Conservation (phyloP, 129 eudicot species). For the Tanacetum coccineum region DNA sequence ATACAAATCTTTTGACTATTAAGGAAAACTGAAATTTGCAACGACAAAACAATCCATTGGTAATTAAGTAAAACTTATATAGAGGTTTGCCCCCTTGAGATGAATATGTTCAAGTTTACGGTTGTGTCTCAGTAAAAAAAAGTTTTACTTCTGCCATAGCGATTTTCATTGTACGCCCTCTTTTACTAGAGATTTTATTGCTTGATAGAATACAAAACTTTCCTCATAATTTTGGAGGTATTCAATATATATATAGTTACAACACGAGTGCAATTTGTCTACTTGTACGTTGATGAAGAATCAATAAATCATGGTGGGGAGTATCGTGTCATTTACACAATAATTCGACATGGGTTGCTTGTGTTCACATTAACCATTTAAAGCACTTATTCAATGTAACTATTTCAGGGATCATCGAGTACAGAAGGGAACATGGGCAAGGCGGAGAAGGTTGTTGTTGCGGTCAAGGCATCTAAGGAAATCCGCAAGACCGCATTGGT, state of each 20-base stretch:
- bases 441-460: slow-evolving; percentile 76
- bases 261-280: slow-evolving; percentile 16
- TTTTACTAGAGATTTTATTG: neutral
- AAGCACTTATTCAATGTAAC: slow-evolving; percentile 5
- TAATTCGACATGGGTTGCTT: slow-evolving; percentile 14
- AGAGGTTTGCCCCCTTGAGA: too few relatives aligned
- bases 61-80: too few relatives aligned
- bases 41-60: too few relatives aligned
- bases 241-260: slow-evolving; percentile 18
- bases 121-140: too few relatives aligned
- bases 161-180: neutral
- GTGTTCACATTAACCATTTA: slow-evolving; percentile 3
- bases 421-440: slow-evolving; percentile 53
- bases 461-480: slow-evolving; percentile 90
- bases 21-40: too few relatives aligned
- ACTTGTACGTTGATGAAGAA: slow-evolving; percentile 22
- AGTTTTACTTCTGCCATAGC: too few relatives aligned
- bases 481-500: slow-evolving; percentile 79
- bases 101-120: too few relatives aligned
- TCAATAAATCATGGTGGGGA: slow-evolving; percentile 34
- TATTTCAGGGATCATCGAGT: slow-evolving; percentile 34
- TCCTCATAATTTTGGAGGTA: slow-evolving; percentile 26
- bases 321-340: slow-evolving; percentile 19
- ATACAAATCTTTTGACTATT: too few relatives aligned
- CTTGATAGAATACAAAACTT: neutral